These are phyloP conservation scores for Nitzschia putrida DNA, from an alignment of 108 stramenopile genomes.

Conservation along the genomic window DNA sequence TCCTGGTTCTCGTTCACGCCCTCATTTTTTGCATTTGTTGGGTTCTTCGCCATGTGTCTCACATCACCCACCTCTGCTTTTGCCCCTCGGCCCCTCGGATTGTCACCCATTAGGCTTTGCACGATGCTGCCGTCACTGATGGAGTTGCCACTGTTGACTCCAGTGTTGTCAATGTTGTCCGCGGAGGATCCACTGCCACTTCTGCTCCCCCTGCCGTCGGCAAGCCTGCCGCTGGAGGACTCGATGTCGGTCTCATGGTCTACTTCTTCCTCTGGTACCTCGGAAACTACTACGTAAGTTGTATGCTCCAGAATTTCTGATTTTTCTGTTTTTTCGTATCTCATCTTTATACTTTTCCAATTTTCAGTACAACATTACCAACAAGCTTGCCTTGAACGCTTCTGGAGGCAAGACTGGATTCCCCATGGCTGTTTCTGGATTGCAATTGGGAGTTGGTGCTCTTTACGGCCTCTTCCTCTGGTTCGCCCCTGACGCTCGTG, in stretches of 20 bases:
- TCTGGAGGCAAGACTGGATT: conserved; percentile 88
- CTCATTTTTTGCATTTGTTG: too few relatives aligned
- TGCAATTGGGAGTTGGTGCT: conserved; percentile 86
- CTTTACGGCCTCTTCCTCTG: conserved; percentile 89
- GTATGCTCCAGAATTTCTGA: neutral
- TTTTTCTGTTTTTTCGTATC: neutral
- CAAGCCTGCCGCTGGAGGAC: conserved; percentile 18
- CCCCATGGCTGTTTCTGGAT: conserved; percentile 87
- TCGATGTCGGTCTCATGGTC: conserved; percentile 80
- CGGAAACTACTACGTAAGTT: conserved; percentile 86
- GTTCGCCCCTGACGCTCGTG: conserved; percentile 88
- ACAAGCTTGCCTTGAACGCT: conserved; percentile 87
- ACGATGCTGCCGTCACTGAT: conserved; percentile 19
- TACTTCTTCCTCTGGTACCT: conserved; percentile 94
- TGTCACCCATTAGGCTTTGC: conserved; percentile 27
- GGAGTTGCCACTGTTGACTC: conserved; percentile 34
- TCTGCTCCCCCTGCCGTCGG: conserved; percentile 18
- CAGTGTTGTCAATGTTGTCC: conserved; percentile 23
- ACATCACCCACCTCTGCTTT: too few relatives aligned
- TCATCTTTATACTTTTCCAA: neutral
- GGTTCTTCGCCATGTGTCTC: too few relatives aligned
- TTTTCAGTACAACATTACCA: conserved; percentile 85
- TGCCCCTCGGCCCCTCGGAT: too few relatives aligned
- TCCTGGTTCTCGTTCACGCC: too few relatives aligned
- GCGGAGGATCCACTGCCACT: conserved; percentile 53